Percentiles rank a stretch among this genome's conserved stretches.
These are phyloP conservation scores for Saksenaea vasiformis DNA, from an alignment of 371 early-diverging fungal genomes.

Conservation along the genomic window DNA sequence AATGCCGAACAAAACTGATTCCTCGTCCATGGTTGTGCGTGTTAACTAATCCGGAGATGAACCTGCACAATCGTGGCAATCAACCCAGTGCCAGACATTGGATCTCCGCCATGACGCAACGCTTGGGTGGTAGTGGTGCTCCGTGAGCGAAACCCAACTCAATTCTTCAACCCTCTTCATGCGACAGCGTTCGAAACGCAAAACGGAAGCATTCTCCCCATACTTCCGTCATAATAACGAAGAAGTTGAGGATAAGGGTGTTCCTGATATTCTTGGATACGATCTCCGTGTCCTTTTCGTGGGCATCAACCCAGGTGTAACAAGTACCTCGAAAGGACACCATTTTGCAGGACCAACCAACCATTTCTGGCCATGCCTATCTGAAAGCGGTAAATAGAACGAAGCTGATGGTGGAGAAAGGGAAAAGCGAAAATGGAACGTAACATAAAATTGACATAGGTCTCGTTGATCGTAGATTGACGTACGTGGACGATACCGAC, in stretches of 20 bases:
- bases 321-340: constrained; percentile 59
- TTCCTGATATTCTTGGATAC: constrained; percentile 63
- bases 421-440: background rate
- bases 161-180: too few species aligned
- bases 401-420: background rate
- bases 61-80: too few species aligned
- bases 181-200: background rate
- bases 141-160: too few species aligned
- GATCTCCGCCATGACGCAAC: too few species aligned
- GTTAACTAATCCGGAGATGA: constrained; percentile 7
- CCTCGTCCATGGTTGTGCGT: constrained; percentile 43
- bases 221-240: background rate
- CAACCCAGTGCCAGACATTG: too few species aligned
- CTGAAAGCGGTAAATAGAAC: constrained; percentile 49
- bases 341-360: constrained; percentile 78
- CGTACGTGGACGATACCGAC: constrained; percentile 53
- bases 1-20: constrained; percentile 66
- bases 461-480: constrained; percentile 36
- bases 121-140: too few species aligned
- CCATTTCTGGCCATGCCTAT: constrained; percentile 79
- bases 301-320: constrained; percentile 78
- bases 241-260: constrained; percentile 12
- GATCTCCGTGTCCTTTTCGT: constrained; percentile 75
- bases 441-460: constrained; percentile 14
- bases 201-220: background rate